Base-by-base conservation (phyloP, 306 rosid species). In the Medicago lupulina region DNA sequence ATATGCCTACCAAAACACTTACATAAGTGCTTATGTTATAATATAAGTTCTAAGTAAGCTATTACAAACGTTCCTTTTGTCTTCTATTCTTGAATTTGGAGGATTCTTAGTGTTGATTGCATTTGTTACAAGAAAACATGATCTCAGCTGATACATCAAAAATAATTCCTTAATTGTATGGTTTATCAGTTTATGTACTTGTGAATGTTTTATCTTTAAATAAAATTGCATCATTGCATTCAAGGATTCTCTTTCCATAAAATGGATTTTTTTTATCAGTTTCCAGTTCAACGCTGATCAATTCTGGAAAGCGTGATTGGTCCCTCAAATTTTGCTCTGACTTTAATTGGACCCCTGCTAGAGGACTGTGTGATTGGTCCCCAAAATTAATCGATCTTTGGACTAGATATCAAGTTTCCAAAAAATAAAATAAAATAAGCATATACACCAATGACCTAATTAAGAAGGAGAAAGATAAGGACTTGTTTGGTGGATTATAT, bases 61-160 rank as follows among this genome's bases (percentile, higher is more conserved):
- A 58, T 58, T 55, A 19, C 61, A 18, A 8, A 54, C 3, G 7
- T 5, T 17, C 28, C 28, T 12, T 54, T 18, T 54, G 13, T 54
- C 2, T 18, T 53, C 54, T 15, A 49, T 49, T 23, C 19, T 16
- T 19, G 21, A 50, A 47, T 59, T 39, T 38, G 23, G 34, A 31
- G 10, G 16, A 53, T 67, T 73, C 70, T 39, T 21, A 43, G 31
- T 59, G 59, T 46, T 80, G 60, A 66, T 54, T 72, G 60, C 61
- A 31, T 70, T 8, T 40, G 62, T 49, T 16, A 51, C 21, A 7
- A 5, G 58, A 63, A 4, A 16, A 53, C 40, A 60, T n/a, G 57
- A 39, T 18, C 19, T 36, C 15, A 23, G 65, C 17, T 7, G 47
- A 46, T 10, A 43, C 31, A 39, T 43, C 17, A 10, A 58, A 46